A percentile compares a stretch with the other conserved stretches of the same genome.
Conservation (phyloP, 2,329 filamentous ascomycete species). For the Fusarium paranaense region DNA sequence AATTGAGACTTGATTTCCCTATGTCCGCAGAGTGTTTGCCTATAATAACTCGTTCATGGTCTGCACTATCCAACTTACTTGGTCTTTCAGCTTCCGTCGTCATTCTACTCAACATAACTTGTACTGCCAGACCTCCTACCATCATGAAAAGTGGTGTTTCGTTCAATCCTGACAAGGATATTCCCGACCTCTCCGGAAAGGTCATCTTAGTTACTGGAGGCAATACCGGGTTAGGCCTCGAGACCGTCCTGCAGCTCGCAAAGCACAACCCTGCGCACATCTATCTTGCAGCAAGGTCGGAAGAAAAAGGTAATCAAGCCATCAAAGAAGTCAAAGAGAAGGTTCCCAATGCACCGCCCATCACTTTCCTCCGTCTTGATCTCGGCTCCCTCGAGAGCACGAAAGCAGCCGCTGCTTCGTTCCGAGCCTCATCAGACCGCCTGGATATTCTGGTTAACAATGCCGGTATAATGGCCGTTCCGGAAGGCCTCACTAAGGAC, state of each 20-base stretch:
- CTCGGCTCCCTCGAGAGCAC: slow-evolving; percentile 58
- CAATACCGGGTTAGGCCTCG: slow-evolving; percentile 68
- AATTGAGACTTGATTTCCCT: not conserved
- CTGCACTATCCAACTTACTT: not conserved
- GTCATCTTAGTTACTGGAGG: slow-evolving; percentile 89
- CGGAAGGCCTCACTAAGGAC: slow-evolving; percentile 35
- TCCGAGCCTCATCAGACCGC: slow-evolving; percentile 47
- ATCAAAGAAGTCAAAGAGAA: slow-evolving; percentile 50
- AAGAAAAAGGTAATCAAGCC: slow-evolving; percentile 47
- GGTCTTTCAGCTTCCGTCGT: not conserved
- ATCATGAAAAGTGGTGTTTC: not conserved
- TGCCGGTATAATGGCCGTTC: slow-evolving; percentile 13
- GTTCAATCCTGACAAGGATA: slow-evolving; percentile 48
- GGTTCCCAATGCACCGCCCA: slow-evolving; percentile 27
- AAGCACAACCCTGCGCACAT: slow-evolving; percentile 16
- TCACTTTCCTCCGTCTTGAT: slow-evolving; percentile 56
- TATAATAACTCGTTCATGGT: not conserved
- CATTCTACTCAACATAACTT: not conserved
- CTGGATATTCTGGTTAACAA: slow-evolving; percentile 45
- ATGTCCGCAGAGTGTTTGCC: not conserved
- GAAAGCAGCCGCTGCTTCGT: slow-evolving; percentile 51
- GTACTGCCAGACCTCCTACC: not conserved
- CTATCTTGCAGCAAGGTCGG: slow-evolving; percentile 48
- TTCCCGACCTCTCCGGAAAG: slow-evolving; percentile 77
- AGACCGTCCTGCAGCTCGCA: slow-evolving; percentile 20